A percentile compares a stretch with the other conserved stretches of the same genome.
These are phyloP conservation scores for Bombardia bombarda DNA, from an alignment of 495 filamentous ascomycete genomes.

Conservation along the genomic window DNA sequence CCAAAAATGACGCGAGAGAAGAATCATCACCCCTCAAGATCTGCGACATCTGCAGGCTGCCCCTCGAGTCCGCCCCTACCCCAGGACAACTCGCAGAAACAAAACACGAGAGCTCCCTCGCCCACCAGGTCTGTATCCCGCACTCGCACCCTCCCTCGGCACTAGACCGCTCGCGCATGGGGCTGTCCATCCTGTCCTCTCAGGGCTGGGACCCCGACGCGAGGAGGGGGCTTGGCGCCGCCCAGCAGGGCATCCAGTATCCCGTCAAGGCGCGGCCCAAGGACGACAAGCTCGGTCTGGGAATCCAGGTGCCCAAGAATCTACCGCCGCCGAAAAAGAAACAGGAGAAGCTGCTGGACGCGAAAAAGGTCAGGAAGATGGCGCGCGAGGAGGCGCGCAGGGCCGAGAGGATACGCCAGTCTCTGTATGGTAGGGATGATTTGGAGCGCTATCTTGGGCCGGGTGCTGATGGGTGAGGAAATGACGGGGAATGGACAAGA, in stretches of 20 bases:
- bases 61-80: neutral
- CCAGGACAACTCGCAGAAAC: neutral
- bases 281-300: constrained; percentile 66
- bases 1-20: constrained; percentile 7
- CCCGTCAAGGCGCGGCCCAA: constrained; percentile 70
- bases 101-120: constrained; percentile 57
- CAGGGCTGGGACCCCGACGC: constrained; percentile 88
- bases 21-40: neutral
- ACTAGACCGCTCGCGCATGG: constrained; percentile 69
- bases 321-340: constrained; percentile 29
- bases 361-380: constrained; percentile 57
- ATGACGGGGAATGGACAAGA: too few relatives aligned
- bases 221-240: constrained; percentile 60
- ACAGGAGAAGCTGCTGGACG: constrained; percentile 55
- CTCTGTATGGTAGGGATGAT: constrained; percentile 62
- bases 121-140: constrained; percentile 71
- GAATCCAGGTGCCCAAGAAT: constrained; percentile 38
- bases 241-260: constrained; percentile 63
- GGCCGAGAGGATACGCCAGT: constrained; percentile 51
- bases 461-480: constrained; percentile 9
- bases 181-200: constrained; percentile 63
- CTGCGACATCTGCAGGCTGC: constrained; percentile 5
- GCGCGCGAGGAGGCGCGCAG: constrained; percentile 53
- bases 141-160: constrained; percentile 83
- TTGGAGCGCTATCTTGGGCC: constrained; percentile 63